Evolutionary conservation across 495 filamentous ascomycete species (phyloP), one percentile per base, ranked within the genome.

Genomic region (Talaromyces stipitatus): DNA sequence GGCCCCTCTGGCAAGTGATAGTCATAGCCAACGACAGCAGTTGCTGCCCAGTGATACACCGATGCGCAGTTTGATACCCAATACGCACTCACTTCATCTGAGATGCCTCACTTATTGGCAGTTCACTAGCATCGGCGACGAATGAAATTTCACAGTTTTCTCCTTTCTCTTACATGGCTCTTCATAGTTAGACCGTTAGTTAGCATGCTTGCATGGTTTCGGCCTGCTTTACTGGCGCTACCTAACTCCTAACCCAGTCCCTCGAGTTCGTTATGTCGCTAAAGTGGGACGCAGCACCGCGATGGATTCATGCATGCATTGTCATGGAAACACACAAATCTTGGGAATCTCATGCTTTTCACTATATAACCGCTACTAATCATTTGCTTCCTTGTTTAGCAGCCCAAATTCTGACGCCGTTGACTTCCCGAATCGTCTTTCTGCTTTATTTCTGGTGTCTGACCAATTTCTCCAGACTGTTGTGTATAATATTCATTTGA

Each of bases 51-150:
- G 60, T 27, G 9, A 24, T 1, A 23, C 22, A n/a, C 45, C 57
- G 48, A 33, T 53, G 47, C 38, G 26, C n/a, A 30, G 36, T 45
- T 75, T 76, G 72, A 68, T 76, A 72, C 73, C 73, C 73, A 76
- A 76, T 48, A 24, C 45, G 9, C 22, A 18, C 45, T 2, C 45
- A 24, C 20, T 71, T 64, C 26, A 27, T 23, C 48, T 50, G 56
- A 61, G 62, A 64, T 65, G 61, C 60, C 62, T 57, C 56, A 32
- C 32, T 66, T 62, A 71, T 72, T 72, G 69, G 71, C 36, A 55
- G 22, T 20, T 22, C 60, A 57, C 59, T 62, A 54, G 58, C 56
- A 60, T 55, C 43, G 58, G 62, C 62, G 54, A 57, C 57, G 59
- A 60, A 68, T 45, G 58, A 71, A 32, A 65, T 60, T 22, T 54